Evolutionary conservation across 148 eudicot species (phyloP).

Genomic region (Suaeda aralocaspica): DNA sequence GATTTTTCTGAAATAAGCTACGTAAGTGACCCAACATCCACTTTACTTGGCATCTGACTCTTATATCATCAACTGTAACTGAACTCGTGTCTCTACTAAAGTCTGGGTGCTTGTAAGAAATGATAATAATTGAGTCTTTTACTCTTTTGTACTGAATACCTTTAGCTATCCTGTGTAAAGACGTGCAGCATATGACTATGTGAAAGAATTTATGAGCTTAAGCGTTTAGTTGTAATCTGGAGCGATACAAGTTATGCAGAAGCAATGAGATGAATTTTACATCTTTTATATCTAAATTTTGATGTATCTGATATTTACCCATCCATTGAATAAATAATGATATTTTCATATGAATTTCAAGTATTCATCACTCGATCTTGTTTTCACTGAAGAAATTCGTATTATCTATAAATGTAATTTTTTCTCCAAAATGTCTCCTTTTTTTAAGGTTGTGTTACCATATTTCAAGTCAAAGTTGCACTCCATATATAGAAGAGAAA

Average conservation of each 20-base stretch:
- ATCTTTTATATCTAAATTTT: background rate
- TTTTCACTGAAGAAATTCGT: background rate
- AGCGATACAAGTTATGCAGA: background rate
- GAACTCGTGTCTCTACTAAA: background rate
- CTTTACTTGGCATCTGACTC: background rate
- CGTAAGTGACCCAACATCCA: background rate
- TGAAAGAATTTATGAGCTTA: background rate
- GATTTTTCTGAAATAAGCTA: slow-evolving; percentile 5
- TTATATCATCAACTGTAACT: background rate
- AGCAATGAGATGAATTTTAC: background rate
- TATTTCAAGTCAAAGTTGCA: slow-evolving; percentile 91
- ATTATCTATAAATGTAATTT: slow-evolving; percentile 5
- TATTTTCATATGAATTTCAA: background rate
- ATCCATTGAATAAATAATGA: background rate
- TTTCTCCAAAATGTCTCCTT: slow-evolving; percentile 14
- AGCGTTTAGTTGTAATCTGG: background rate
- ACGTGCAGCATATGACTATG: background rate
- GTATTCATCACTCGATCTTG: background rate
- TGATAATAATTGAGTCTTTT: background rate
- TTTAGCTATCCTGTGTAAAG: background rate
- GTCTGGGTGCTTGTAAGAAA: background rate
- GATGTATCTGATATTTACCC: background rate
- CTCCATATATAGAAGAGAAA: slow-evolving; percentile 75
- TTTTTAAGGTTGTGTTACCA: slow-evolving; percentile 81
- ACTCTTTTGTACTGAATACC: background rate